Evolutionary conservation across 495 filamentous ascomycete genomes (phyloP).

Genomic region (Xylaria longipes): DNA sequence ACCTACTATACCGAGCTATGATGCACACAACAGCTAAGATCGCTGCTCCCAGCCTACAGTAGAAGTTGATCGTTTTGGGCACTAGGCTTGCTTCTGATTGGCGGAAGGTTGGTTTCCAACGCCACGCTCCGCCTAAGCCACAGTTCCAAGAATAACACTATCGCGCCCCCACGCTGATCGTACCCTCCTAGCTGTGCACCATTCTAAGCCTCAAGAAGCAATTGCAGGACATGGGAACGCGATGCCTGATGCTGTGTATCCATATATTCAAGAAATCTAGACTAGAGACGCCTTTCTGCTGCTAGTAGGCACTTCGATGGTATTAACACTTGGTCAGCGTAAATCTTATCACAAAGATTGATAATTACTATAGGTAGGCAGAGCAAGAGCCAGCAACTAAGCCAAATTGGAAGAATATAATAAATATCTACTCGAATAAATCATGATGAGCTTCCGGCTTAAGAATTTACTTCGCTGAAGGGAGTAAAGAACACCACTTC

Average conservation of each 20-base stretch:
- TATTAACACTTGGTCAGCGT: not conserved
- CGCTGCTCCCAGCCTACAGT: not conserved
- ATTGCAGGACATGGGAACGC: not conserved
- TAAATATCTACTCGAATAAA: not conserved
- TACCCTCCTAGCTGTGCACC: not conserved
- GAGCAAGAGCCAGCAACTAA: not conserved
- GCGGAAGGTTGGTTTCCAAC: not conserved
- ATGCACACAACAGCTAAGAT: not conserved
- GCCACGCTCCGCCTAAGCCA: slow-evolving; percentile 3
- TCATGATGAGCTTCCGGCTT: not conserved
- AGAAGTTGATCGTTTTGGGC: slow-evolving; percentile 4
- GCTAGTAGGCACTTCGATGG: not conserved
- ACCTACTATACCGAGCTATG: not conserved
- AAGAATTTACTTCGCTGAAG: not conserved
- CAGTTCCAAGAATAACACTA: not conserved
- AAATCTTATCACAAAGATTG: not conserved
- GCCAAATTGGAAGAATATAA: not conserved
- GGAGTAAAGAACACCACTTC: too few species aligned
- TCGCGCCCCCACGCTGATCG: too few species aligned
- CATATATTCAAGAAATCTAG: not conserved
- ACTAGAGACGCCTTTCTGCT: not conserved
- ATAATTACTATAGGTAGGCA: not conserved
- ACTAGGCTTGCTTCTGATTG: slow-evolving; percentile 1
- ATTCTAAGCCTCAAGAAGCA: not conserved
- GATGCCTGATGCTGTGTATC: not conserved